Evolutionary conservation across 2,329 filamentous ascomycete genomes (phyloP), one percentile per base, ranked within the genome.

Genomic region (Calonectria henricotiae): DNA sequence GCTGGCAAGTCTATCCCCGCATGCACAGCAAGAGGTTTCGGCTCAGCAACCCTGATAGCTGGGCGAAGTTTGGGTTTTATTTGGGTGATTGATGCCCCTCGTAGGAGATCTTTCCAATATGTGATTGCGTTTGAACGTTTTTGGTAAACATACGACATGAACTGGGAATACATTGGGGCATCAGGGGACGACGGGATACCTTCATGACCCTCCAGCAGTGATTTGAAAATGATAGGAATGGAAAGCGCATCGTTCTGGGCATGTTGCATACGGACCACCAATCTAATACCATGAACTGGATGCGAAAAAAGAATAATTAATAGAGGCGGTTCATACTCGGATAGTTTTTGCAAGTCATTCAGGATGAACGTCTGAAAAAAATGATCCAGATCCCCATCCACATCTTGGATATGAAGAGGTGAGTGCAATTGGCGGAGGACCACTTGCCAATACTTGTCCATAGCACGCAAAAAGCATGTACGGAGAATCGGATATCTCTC

Each of bases 51-150:
- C 1, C 9, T 4, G 17, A 15, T 3, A 2, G 17, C 4, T 4
- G 49, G 49, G 30, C 30, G n/a, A 55, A 55, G 11, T 30, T 32
- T 55, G 5, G 49, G 49, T n/a, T 55, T 55, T 1, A 55, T 55
- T 35, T 55, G 9, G 1, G 30, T 55, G 30, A 55, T 55, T 0
- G 9, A 15, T 13, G 49, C n/a, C 0, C 49, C 49, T 11, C 15
- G 4, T 4, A 55, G 49, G 0, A 55, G 5, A 15, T 55, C 27
- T 23, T 37, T 55, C 49, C 49, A 55, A 13, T 55, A 55, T 23
- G 1, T 2, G n/a, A 55, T 37, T 15, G 49, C 30, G 11, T 3
- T 13, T 2, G 9, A 2, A 1, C 49, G 49, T 8, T 55, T 55
- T 11, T 55, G 49, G 5, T 4, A 5, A 55, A 55, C 5, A 15